These are phyloP conservation scores for Coniochaeta prunicola DNA, from an alignment of 2,329 filamentous ascomycete genomes.

Conservation along the genomic window DNA sequence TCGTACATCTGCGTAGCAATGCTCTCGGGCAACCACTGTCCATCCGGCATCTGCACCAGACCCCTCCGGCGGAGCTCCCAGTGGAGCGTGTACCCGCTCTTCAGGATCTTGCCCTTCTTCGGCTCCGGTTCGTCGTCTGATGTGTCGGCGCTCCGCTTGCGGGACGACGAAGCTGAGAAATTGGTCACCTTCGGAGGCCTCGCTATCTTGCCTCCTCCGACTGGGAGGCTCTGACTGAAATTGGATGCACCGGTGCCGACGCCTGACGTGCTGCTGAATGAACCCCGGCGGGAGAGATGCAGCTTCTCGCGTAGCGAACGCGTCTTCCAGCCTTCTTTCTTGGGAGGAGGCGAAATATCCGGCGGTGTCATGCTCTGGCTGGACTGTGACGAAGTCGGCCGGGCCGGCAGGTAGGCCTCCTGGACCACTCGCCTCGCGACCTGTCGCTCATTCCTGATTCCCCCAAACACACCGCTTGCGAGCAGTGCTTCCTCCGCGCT, in stretches of 20 bases:
- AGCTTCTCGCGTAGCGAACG: conserved; percentile 12
- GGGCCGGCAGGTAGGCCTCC: conserved; percentile 11
- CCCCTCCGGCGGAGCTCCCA: conserved; percentile 23
- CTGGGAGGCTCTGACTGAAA: conserved; percentile 14
- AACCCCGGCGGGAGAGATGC: conserved; percentile 9
- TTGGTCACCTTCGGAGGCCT: conserved; percentile 8
- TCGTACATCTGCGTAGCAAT: conserved; percentile 38
- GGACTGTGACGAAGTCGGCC: neutral
- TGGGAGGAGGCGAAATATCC: conserved; percentile 6
- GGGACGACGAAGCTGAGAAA: conserved; percentile 9
- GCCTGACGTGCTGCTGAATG: conserved; percentile 10
- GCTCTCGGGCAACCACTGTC: conserved; percentile 45
- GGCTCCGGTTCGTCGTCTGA: conserved; percentile 14
- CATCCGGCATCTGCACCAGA: conserved; percentile 44
- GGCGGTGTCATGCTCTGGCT: conserved; percentile 1
- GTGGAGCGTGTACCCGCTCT: conserved; percentile 19
- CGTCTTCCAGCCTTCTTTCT: conserved; percentile 17
- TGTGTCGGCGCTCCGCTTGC: conserved; percentile 12
- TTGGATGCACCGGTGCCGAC: conserved; percentile 8
- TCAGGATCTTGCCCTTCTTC: conserved; percentile 19
- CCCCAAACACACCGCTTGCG: conserved; percentile 33
- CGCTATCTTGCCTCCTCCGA: neutral
- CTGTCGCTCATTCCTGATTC: conserved; percentile 29
- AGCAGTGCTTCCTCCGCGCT: conserved; percentile 30
- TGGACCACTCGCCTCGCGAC: conserved; percentile 27